phyloP scores from a whole-genome alignment of 345 rosid species.

The Syzygium grande region DNA sequence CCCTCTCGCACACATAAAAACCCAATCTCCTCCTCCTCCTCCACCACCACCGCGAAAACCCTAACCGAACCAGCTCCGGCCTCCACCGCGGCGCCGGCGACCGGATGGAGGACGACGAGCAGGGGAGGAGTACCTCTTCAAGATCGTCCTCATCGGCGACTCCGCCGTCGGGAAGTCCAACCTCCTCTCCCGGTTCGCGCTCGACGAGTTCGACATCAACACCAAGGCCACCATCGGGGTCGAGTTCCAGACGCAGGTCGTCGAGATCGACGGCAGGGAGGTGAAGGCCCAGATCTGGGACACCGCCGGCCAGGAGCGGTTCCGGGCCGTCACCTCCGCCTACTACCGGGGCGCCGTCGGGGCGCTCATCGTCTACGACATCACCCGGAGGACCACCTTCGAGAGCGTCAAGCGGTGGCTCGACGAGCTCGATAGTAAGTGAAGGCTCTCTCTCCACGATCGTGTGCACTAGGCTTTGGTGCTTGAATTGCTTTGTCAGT shows the following conservation, averaged over 20 bases:
- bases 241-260: slow-evolving; percentile 77
- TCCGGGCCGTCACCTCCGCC: slow-evolving; percentile 91
- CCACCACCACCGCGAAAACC: neutral
- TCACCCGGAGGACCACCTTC: slow-evolving; percentile 59
- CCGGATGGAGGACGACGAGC: slow-evolving; percentile 11
- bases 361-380: slow-evolving; percentile 85
- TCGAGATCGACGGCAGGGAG: slow-evolving; percentile 85
- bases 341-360: slow-evolving; percentile 96
- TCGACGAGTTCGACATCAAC: slow-evolving; percentile 80
- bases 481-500: neutral
- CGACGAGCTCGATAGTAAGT: slow-evolving; percentile 72
- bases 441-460: neutral
- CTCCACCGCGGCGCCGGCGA: slow-evolving; percentile 16
- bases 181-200: slow-evolving; percentile 64
- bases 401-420: slow-evolving; percentile 90
- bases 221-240: slow-evolving; percentile 95
- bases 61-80: neutral
- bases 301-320: slow-evolving; percentile 96
- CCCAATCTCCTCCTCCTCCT: neutral
- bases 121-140: slow-evolving; percentile 75
- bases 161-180: slow-evolving; percentile 96
- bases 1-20: neutral
- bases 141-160: slow-evolving; percentile 88
- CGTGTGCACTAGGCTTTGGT: neutral
- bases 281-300: slow-evolving; percentile 99